phyloP scores from a whole-genome alignment of 352 stramenopile species.

The Globisporangium middletonii region DNA sequence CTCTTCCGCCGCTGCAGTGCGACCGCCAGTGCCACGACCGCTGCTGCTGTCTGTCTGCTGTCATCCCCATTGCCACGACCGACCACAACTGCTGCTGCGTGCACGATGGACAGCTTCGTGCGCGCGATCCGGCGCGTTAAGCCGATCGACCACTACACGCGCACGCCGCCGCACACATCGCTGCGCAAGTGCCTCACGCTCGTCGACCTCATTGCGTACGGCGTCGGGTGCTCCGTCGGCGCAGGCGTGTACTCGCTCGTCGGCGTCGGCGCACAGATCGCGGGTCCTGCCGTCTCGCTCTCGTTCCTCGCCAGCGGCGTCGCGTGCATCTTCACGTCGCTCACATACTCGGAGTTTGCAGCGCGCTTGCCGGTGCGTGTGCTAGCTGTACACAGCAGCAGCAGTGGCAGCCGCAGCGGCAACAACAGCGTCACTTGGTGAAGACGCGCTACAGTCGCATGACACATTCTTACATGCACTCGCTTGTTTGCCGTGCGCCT shows the following conservation, averaged over 20 bases:
- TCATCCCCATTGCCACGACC: too few species aligned
- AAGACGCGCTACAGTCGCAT: too few species aligned
- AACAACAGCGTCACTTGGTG: too few species aligned
- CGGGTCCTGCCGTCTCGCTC: constrained; percentile 84
- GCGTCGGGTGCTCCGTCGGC: constrained; percentile 87
- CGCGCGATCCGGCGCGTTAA: constrained; percentile 58
- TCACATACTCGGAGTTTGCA: constrained; percentile 90
- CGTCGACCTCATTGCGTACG: constrained; percentile 81
- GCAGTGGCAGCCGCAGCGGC: too few species aligned
- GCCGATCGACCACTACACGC: constrained; percentile 43
- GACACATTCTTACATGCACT: too few species aligned
- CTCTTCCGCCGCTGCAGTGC: too few species aligned
- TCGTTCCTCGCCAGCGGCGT: constrained; percentile 87
- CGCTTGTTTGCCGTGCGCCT: background rate
- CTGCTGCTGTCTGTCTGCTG: too few species aligned
- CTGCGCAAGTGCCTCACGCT: constrained; percentile 71
- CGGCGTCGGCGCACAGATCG: constrained; percentile 78
- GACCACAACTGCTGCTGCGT: background rate
- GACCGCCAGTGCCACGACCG: background rate
- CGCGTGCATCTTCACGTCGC: constrained; percentile 88
- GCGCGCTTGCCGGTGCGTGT: constrained; percentile 67
- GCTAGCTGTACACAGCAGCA: background rate
- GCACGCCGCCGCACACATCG: constrained; percentile 21
- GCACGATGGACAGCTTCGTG: constrained; percentile 43
- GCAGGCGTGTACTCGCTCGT: constrained; percentile 92